Evolutionary conservation across 306 rosid species (phyloP).

Genomic region (Rubus parviflorus): DNA sequence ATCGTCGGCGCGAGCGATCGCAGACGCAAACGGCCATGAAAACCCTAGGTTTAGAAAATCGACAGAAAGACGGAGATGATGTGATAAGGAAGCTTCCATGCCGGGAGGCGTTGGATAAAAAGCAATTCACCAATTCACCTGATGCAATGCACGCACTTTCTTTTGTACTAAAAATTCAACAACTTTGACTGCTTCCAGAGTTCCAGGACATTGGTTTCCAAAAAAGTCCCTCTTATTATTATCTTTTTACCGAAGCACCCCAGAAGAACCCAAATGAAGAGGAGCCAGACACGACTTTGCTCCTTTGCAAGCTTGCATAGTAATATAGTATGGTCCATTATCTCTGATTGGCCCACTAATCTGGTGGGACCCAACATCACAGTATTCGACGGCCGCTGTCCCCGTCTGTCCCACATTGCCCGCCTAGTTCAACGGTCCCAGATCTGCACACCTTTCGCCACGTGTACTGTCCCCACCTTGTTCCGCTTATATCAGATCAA

Average conservation of each 20-base stretch:
- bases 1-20: too few relatives aligned
- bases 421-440: neutral
- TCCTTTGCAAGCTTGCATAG: neutral
- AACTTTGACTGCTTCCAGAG: neutral
- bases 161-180: too few relatives aligned
- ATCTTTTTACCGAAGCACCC: neutral
- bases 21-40: too few relatives aligned
- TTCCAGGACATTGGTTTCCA: neutral
- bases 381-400: neutral
- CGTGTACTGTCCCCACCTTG: neutral
- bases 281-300: neutral
- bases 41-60: too few relatives aligned
- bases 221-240: neutral
- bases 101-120: too few relatives aligned
- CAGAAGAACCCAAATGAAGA: neutral
- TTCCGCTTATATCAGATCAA: neutral
- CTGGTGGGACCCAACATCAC: neutral
- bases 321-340: too few relatives aligned
- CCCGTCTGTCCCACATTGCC: neutral
- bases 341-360: too few relatives aligned
- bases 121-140: too few relatives aligned
- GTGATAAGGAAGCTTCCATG: too few relatives aligned
- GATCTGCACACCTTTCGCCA: neutral
- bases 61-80: too few relatives aligned
- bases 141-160: too few relatives aligned